Evolutionary conservation across 352 stramenopile species (phyloP).

Genomic region (Phytophthora capsici): DNA sequence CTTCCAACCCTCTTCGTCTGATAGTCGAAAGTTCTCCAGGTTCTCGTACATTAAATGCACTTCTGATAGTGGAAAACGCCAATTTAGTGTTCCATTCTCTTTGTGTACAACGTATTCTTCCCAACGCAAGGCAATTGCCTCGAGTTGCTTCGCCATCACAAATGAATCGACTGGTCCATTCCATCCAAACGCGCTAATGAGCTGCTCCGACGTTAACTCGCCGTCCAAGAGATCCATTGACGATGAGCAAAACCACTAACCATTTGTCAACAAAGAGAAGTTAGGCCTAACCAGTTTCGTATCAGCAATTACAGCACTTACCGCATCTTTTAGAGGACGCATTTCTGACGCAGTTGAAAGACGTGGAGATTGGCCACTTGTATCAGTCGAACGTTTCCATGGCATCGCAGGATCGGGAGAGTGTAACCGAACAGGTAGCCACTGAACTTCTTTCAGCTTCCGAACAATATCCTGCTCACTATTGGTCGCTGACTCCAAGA

Average conservation of each 20-base stretch:
- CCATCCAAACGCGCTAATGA: constrained; percentile 68
- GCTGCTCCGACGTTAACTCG: constrained; percentile 56
- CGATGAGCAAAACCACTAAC: constrained; percentile 72
- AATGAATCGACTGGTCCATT: constrained; percentile 43
- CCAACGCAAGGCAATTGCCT: constrained; percentile 49
- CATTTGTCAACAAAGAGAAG: constrained; percentile 6
- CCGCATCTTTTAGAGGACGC: constrained; percentile 61
- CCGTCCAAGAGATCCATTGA: constrained; percentile 61
- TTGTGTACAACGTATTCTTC: constrained; percentile 28
- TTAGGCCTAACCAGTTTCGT: constrained; percentile 10
- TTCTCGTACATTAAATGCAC: constrained; percentile 62
- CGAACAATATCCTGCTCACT: constrained; percentile 39
- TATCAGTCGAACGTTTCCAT: constrained; percentile 43
- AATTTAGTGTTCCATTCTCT: constrained; percentile 9
- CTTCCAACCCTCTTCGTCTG: constrained; percentile 37
- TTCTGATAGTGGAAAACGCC: constrained; percentile 52
- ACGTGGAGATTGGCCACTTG: neutral
- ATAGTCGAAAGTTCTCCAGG: constrained; percentile 46
- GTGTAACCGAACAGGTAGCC: constrained; percentile 45
- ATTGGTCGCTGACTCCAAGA: constrained; percentile 12
- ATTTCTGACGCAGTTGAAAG: constrained; percentile 53
- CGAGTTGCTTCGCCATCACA: constrained; percentile 59
- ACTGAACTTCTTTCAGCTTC: constrained; percentile 42
- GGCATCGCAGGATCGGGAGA: constrained; percentile 58
- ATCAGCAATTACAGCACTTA: constrained; percentile 19